These are phyloP conservation scores for Rutstroemia sp. DNA, from an alignment of 2,329 filamentous ascomycete genomes.

Conservation along the genomic window DNA sequence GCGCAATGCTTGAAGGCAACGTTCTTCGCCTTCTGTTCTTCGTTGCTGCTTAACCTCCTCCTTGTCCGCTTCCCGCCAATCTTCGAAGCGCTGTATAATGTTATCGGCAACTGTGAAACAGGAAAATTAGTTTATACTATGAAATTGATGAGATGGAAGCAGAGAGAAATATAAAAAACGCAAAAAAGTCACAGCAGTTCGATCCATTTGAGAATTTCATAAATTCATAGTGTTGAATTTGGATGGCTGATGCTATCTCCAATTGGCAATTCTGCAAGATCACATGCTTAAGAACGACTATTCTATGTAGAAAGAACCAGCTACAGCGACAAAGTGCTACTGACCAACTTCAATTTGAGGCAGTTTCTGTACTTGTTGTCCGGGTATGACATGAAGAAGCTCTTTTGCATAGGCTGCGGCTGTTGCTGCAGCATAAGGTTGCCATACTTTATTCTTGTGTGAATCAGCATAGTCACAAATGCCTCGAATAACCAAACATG, in stretches of 20 bases:
- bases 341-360: constrained; percentile 1
- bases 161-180: not conserved
- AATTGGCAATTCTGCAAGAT: no score
- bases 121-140: not conserved
- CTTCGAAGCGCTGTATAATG: not conserved
- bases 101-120: not conserved
- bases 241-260: no score
- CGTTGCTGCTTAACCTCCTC: not conserved
- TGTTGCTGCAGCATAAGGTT: constrained; percentile 11
- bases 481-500: constrained; percentile 13
- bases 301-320: not conserved
- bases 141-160: not conserved
- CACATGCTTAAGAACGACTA: not conserved
- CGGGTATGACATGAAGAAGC: not conserved
- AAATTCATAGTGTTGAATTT: no score
- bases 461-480: constrained; percentile 15
- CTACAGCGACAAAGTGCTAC: not conserved
- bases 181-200: not conserved
- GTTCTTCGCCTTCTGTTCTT: not conserved
- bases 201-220: not conserved
- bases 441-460: constrained; percentile 14
- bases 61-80: not conserved
- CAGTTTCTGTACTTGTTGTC: not conserved
- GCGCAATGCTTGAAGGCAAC: not conserved
- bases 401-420: constrained; percentile 14